These are phyloP conservation scores for Mrakia frigida DNA, from an alignment of 768 basidiomycete species.

Conservation along the genomic window DNA sequence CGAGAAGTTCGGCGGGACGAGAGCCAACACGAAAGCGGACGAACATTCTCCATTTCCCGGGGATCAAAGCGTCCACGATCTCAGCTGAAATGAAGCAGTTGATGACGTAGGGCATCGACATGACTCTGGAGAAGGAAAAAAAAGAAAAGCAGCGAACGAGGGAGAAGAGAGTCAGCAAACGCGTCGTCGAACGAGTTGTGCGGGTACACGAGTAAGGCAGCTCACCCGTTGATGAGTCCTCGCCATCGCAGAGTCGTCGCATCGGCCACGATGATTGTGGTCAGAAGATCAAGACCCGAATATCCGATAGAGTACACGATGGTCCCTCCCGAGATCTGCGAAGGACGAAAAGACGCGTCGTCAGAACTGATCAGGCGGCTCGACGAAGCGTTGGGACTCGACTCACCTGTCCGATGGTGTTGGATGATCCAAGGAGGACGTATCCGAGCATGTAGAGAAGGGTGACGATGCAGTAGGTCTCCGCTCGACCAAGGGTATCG, in stretches of 20 bases:
- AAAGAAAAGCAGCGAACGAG: no score
- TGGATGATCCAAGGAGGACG: constrained; percentile 38
- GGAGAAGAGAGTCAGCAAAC: no score
- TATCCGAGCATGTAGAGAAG: constrained; percentile 45
- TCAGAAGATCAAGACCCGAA: constrained; percentile 35
- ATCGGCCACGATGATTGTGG: constrained; percentile 41
- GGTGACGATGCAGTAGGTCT: constrained; percentile 45
- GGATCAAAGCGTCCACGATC: constrained; percentile 42
- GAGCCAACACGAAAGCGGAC: not conserved
- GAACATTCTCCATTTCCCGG: constrained; percentile 35
- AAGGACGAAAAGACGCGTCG: no score
- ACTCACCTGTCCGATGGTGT: constrained; percentile 38
- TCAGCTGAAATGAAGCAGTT: constrained; percentile 34
- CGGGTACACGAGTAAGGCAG: no score
- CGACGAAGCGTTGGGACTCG: no score
- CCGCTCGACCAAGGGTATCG: constrained; percentile 60
- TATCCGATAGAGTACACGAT: constrained; percentile 52
- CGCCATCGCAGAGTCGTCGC: constrained; percentile 47
- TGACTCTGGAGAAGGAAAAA: not conserved
- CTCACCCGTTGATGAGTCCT: constrained; percentile 35
- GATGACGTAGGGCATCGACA: constrained; percentile 30
- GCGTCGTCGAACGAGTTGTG: no score
- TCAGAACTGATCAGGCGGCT: no score
- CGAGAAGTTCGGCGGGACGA: not conserved
- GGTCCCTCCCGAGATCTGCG: constrained; percentile 40